A percentile compares a stretch with the other conserved stretches of the same genome.
Evolutionary conservation across 192 early-diverging fungal genomes (phyloP).

Genomic region (Funneliformis geosporum): DNA sequence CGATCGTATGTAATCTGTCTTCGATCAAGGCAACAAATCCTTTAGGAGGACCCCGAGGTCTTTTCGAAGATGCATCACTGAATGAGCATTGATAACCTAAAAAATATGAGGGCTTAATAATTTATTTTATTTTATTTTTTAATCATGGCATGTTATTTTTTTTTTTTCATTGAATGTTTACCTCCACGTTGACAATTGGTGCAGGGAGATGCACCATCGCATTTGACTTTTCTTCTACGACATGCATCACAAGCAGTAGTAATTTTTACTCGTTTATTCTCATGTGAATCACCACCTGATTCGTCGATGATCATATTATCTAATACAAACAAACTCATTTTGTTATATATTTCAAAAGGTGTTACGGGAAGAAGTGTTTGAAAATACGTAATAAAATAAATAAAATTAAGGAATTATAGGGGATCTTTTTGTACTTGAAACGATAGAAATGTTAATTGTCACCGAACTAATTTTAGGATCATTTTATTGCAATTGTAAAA

Average conservation of each 20-base stretch:
- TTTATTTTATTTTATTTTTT: neutral
- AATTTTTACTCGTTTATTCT: conserved; percentile 46
- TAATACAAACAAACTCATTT: conserved; percentile 19
- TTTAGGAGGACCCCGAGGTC: conserved; percentile 56
- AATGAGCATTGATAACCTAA: conserved; percentile 32
- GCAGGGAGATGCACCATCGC: conserved; percentile 46
- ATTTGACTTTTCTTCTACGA: conserved; percentile 48
- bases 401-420: too few relatives aligned
- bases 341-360: too few relatives aligned
- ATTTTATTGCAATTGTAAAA: too few relatives aligned
- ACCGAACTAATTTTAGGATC: too few relatives aligned
- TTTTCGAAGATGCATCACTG: conserved; percentile 24
- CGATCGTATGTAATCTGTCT: conserved; percentile 51
- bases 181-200: conserved; percentile 36
- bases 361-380: too few relatives aligned
- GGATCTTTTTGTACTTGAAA: too few relatives aligned
- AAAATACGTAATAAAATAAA: too few relatives aligned
- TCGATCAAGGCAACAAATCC: conserved; percentile 71
- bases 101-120: neutral
- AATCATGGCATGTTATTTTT: neutral
- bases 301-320: conserved; percentile 32
- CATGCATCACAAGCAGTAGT: conserved; percentile 47
- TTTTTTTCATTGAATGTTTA: neutral
- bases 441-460: too few relatives aligned
- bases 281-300: conserved; percentile 9